Percentiles rank a stretch among this genome's conserved stretches.
These are phyloP conservation scores for Metarhizium sp. DNA, from an alignment of 2,329 filamentous ascomycete species.

Conservation along the genomic window DNA sequence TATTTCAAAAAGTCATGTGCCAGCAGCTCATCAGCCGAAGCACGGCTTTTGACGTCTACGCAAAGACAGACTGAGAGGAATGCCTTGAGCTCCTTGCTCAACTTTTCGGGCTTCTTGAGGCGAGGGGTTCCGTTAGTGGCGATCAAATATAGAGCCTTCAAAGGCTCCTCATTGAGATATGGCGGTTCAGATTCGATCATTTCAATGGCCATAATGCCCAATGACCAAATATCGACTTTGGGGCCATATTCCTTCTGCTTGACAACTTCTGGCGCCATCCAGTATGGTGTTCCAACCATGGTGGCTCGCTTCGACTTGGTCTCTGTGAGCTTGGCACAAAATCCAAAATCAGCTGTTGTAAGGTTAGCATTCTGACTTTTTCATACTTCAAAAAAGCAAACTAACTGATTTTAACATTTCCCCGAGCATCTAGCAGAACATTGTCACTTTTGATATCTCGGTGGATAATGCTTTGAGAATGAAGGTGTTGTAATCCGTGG, in stretches of 20 bases:
- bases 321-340: constrained; percentile 97
- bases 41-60: constrained; percentile 90
- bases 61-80: constrained; percentile 95
- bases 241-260: constrained; percentile 98
- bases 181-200: constrained; percentile 99
- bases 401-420: constrained; percentile 96
- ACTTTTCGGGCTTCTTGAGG: constrained; percentile 95
- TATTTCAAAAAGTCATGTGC: constrained; percentile 91
- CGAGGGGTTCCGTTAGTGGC: constrained; percentile 95
- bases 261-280: constrained; percentile 99
- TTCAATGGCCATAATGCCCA: constrained; percentile 99
- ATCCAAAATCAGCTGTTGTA: constrained; percentile 85
- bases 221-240: constrained; percentile 97
- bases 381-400: constrained; percentile 14
- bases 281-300: constrained; percentile 98
- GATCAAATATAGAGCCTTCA: constrained; percentile 95
- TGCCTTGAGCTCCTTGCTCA: constrained; percentile 94
- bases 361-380: constrained; percentile 19
- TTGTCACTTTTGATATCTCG: constrained; percentile 99
- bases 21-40: constrained; percentile 81
- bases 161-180: constrained; percentile 93
- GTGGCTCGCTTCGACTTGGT: constrained; percentile 95
- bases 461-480: constrained; percentile 95
- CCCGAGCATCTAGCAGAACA: constrained; percentile 84
- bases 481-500: constrained; percentile 86